Evolutionary conservation across 768 basidiomycete genomes (phyloP), one percentile per base, ranked within the genome.

Genomic region (Mycena amicta): DNA sequence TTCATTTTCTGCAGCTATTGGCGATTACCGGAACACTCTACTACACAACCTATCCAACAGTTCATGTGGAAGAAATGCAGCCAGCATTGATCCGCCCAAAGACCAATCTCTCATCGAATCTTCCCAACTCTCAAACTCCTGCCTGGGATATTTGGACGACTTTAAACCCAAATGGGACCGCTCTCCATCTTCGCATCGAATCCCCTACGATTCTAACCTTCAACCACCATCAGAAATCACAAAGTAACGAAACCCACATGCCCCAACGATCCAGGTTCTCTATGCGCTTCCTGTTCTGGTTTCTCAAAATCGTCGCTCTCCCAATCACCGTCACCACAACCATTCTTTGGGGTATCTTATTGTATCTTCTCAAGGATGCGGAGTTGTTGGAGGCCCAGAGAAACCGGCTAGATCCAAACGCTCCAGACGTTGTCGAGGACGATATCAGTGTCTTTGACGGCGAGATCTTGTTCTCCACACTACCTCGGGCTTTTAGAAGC

Each of bases 371-470:
- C 60, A 96, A 95, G 75, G 89, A 96, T 63, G 86, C 93, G 0
- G 95, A 99, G 57, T 83, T 95, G 1, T 80, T 97, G 31, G 95
- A 95, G 66, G 90, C 92, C 2, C 93, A 95, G 66, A 80, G 88
- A 39, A 81, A 89, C 67, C 80, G 84, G 29, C 75, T 76, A 1
- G 84, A 83, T 31, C 67, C 76, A 1, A 79, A 80, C 58, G 63
- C 70, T 6, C 64, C 71, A 8, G 70, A 74, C 3, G 43, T 60
- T 6, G 60, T 68, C 5, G 50, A 65, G 18, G 70, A 75, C 52
- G 69, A 70, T 43, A 63, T 51, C 20, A 72, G 68, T 51, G 54
- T 74, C 2, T 68, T 85, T 13, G 75, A 82, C 53, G 75, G 71
- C 25, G 68, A 77, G 15, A 69, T 89, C 2, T 72, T 78, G 18